A percentile compares a stretch with the other conserved stretches of the same genome.
Conservation (phyloP, 2,329 filamentous ascomycete genomes). For the Alternaria viburni region DNA sequence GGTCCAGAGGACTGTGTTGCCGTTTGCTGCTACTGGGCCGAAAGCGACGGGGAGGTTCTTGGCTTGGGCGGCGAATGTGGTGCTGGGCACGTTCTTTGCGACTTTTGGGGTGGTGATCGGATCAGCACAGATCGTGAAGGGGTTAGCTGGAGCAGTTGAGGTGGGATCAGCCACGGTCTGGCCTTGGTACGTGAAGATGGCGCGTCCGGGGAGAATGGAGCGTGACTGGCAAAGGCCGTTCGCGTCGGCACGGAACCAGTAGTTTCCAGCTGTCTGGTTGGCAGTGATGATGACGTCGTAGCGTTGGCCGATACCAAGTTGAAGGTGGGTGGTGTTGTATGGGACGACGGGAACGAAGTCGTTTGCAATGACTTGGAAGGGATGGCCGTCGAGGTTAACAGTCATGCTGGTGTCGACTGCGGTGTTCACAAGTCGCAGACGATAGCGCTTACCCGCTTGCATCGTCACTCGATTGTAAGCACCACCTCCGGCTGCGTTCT, state of each 20-base stretch:
- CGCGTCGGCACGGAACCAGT: conserved; percentile 43
- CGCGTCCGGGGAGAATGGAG: conserved; percentile 38
- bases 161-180: conserved; percentile 45
- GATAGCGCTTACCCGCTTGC: conserved; percentile 57
- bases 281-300: conserved; percentile 47
- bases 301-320: conserved; percentile 49
- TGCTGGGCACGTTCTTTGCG: conserved; percentile 41
- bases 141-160: conserved; percentile 27
- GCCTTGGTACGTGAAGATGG: conserved; percentile 49
- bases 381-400: conserved; percentile 40
- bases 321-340: conserved; percentile 46
- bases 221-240: conserved; percentile 31
- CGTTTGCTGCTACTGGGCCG: conserved; percentile 34
- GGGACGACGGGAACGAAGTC: conserved; percentile 42
- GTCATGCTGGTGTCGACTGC: conserved; percentile 33
- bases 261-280: conserved; percentile 39
- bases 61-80: conserved; percentile 30
- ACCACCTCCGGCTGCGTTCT: conserved; percentile 49
- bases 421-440: conserved; percentile 64
- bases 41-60: conserved; percentile 38
- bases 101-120: conserved; percentile 45
- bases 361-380: conserved; percentile 40
- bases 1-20: conserved; percentile 41
- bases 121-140: conserved; percentile 45
- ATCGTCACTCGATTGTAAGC: conserved; percentile 38